Percentiles rank a stretch among this genome's conserved stretches.
Evolutionary conservation across 1,284 basidiomycete species (phyloP).

Genomic region (Trametes versicolor): DNA sequence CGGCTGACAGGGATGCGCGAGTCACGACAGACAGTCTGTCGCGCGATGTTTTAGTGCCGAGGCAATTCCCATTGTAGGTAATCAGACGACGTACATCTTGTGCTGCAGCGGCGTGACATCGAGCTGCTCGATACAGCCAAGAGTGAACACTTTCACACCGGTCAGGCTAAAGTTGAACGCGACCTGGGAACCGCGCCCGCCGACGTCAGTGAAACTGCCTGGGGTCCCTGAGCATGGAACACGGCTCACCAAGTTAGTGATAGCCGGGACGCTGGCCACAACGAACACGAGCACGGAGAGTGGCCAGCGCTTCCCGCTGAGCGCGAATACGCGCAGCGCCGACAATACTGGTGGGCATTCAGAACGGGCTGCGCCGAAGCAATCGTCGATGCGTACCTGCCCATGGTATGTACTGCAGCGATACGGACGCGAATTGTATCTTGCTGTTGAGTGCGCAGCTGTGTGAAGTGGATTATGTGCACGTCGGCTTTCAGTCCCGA

Average conservation of each 20-base stretch:
- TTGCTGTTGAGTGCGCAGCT: not conserved
- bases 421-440: not conserved
- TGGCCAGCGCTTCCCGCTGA: constrained; percentile 3
- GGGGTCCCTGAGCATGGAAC: not conserved
- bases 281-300: not conserved
- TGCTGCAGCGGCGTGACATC: not conserved
- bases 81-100: not conserved
- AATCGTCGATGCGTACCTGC: not conserved
- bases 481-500: not conserved
- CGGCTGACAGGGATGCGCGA: not conserved
- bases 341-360: not conserved
- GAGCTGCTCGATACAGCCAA: not conserved
- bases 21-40: constrained; percentile 5
- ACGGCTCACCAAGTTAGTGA: not conserved
- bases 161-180: not conserved
- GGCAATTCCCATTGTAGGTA: not conserved
- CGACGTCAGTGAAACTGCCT: not conserved
- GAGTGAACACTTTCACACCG: not conserved
- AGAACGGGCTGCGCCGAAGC: not conserved
- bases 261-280: not conserved
- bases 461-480: not conserved
- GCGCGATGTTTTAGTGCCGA: not conserved
- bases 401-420: constrained; percentile 8
- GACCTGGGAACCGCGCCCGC: not conserved
- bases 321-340: constrained; percentile 3